phyloP scores from a whole-genome alignment of 1,139 yeast species.

The Zygotorulaspora mrakii region DNA sequence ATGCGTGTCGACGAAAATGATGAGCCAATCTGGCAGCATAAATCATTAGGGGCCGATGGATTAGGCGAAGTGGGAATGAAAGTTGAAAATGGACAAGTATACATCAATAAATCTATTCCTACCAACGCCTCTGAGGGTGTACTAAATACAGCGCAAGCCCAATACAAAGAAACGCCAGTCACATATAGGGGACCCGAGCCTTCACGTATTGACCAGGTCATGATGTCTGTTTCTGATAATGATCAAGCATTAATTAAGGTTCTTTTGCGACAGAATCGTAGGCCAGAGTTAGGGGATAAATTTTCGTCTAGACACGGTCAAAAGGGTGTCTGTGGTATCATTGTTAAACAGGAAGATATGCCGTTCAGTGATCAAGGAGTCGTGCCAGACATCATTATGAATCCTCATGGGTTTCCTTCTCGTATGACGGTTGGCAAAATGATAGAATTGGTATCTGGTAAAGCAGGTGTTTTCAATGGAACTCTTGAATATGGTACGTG shows the following conservation, averaged over 20 bases:
- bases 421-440: conserved; percentile 99
- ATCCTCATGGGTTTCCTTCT: conserved; percentile 99
- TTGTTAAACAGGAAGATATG: conserved; percentile 92
- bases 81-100: conserved; percentile 89
- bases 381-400: conserved; percentile 93
- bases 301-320: conserved; percentile 97
- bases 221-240: conserved; percentile 93
- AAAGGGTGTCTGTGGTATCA: conserved; percentile 98
- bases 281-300: conserved; percentile 97
- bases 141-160: conserved; percentile 47
- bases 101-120: conserved; percentile 89
- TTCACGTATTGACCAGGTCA: conserved; percentile 90
- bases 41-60: conserved; percentile 89
- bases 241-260: conserved; percentile 95
- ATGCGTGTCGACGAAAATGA: conserved; percentile 81
- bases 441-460: conserved; percentile 94
- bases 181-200: conserved; percentile 94
- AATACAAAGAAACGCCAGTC: conserved; percentile 87
- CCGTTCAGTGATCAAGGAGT: conserved; percentile 92
- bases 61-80: conserved; percentile 93
- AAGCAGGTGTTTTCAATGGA: conserved; percentile 95
- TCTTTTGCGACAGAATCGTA: conserved; percentile 85
- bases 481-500: conserved; percentile 93
- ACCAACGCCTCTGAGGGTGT: conserved; percentile 77
- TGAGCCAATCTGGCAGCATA: conserved; percentile 80